Evolutionary conservation across 352 stramenopile genomes (phyloP), one percentile per base, ranked within the genome.

Genomic region (Pythium oligandrum): DNA sequence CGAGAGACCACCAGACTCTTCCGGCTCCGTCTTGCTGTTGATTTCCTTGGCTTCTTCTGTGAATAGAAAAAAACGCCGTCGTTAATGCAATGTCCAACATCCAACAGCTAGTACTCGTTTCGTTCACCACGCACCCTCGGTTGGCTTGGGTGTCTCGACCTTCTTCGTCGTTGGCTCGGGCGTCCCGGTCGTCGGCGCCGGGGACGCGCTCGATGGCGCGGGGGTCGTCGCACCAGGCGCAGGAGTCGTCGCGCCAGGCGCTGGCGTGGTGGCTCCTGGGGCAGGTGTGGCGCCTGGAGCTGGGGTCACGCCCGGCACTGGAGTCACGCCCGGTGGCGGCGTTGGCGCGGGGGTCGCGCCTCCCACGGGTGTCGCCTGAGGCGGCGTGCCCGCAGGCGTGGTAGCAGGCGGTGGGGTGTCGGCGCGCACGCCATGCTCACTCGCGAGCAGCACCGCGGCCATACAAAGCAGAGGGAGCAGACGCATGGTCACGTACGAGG

Each of bases 361-460:
- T 26, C 17, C 17, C 17, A 26, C 26, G 10, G 57, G 52, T 3
- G 61, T 64, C 31, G 62, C 56, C 12, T 58, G 62, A 12, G 63
- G 48, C 17, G 17, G 17, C 17, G 17, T 26, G 17, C 17, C 17
- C 17, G 17, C 17, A 26, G 17, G 17, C 17, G 17, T 26, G 17
- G 17, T 26, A 26, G 0, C 17, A 26, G 17, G 17, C 17, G 17
- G 17, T 26, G 17, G 17, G 17, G 17, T 26, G 17, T 26, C 17
- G 17, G 17, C 17, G 17, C 17, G 17, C 17, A 26, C 17, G 17
- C 17, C 17, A 26, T 26, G 17, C 17, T 26, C 17, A 26, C 17
- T 26, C 17, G 17, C 17, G 17, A 26, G 17, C 17, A 26, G 17
- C 17, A 26, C 17, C 17, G 17, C 17, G 17, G 17, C 17, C 17